Evolutionary conservation across 805 yeast species (phyloP).

Genomic region (Debaryomyces tyrocola): DNA sequence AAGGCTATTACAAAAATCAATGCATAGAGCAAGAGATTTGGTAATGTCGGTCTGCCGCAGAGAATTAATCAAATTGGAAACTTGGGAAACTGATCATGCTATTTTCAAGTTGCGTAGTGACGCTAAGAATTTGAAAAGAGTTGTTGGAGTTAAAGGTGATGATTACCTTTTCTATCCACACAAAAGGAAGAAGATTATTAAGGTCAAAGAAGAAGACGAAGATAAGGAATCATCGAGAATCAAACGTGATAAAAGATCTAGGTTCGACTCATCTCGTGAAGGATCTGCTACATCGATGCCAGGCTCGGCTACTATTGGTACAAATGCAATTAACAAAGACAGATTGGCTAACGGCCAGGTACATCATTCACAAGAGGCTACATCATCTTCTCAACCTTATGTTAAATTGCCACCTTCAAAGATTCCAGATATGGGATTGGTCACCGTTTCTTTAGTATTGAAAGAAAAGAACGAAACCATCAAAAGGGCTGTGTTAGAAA

Average conservation of each 20-base stretch:
- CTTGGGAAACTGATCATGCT: constrained; percentile 59
- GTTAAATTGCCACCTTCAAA: constrained; percentile 86
- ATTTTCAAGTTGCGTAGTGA: constrained; percentile 73
- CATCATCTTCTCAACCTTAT: constrained; percentile 63
- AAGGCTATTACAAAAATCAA: constrained; percentile 68
- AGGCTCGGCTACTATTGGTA: constrained; percentile 10
- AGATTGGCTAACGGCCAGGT: constrained; percentile 7
- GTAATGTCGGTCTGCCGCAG: constrained; percentile 71
- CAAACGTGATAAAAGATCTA: constrained; percentile 21
- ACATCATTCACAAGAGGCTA: constrained; percentile 13
- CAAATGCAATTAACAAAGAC: constrained; percentile 13
- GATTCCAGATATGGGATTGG: constrained; percentile 88
- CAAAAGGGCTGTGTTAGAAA: constrained; percentile 81
- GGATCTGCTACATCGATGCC: constrained; percentile 8
- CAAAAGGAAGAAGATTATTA: constrained; percentile 58
- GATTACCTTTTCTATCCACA: constrained; percentile 81
- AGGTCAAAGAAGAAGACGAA: constrained; percentile 36
- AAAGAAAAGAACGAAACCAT: constrained; percentile 76
- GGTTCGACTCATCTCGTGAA: constrained; percentile 17
- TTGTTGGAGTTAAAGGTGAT: constrained; percentile 74
- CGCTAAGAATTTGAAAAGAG: constrained; percentile 73
- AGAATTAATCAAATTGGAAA: constrained; percentile 62
- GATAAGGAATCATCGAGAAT: constrained; percentile 17
- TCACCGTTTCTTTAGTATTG: constrained; percentile 74
- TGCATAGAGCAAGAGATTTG: constrained; percentile 72